These are phyloP conservation scores for Gnaphalium uliginosum DNA, from an alignment of 129 eudicot genomes.

Conservation along the genomic window DNA sequence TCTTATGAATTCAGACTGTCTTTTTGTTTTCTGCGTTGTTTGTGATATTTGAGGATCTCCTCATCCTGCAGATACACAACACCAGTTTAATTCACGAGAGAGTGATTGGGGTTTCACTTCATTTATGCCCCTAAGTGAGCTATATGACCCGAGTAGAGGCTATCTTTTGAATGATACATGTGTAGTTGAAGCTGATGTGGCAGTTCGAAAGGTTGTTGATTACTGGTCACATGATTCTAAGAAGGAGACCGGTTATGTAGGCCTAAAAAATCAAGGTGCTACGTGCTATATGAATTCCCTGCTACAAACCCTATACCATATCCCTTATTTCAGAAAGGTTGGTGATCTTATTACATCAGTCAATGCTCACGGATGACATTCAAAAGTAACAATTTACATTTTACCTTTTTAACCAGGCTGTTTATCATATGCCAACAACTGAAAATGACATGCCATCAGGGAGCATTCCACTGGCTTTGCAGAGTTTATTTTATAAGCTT, in stretches of 20 bases:
- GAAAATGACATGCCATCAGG: slow-evolving; percentile 89
- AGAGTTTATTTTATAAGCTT: slow-evolving; percentile 92
- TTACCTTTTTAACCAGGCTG: slow-evolving; percentile 56
- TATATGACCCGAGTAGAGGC: slow-evolving; percentile 81
- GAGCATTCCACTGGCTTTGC: slow-evolving; percentile 93
- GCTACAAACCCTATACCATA: slow-evolving; percentile 87
- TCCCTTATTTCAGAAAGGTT: slow-evolving; percentile 97
- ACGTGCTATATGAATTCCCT: slow-evolving; percentile 97
- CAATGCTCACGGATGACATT: slow-evolving; percentile 1
- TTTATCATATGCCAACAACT: slow-evolving; percentile 97
- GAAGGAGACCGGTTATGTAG: slow-evolving; percentile 92
- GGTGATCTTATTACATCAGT: slow-evolving; percentile 19
- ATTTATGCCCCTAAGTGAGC: slow-evolving; percentile 84
- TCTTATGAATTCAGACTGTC: background rate
- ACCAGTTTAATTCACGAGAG: slow-evolving; percentile 82
- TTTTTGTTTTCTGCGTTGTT: background rate
- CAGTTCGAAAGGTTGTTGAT: slow-evolving; percentile 74
- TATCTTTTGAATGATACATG: slow-evolving; percentile 79
- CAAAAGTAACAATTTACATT: slow-evolving; percentile 20
- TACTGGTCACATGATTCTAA: slow-evolving; percentile 88
- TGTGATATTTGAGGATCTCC: slow-evolving; percentile 27
- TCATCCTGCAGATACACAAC: slow-evolving; percentile 70
- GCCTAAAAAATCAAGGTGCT: slow-evolving; percentile 95
- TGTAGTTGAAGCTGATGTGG: slow-evolving; percentile 88
- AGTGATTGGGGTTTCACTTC: slow-evolving; percentile 97